Conservation (phyloP, 805 yeast genomes). For the Candida dajiaensis region DNA sequence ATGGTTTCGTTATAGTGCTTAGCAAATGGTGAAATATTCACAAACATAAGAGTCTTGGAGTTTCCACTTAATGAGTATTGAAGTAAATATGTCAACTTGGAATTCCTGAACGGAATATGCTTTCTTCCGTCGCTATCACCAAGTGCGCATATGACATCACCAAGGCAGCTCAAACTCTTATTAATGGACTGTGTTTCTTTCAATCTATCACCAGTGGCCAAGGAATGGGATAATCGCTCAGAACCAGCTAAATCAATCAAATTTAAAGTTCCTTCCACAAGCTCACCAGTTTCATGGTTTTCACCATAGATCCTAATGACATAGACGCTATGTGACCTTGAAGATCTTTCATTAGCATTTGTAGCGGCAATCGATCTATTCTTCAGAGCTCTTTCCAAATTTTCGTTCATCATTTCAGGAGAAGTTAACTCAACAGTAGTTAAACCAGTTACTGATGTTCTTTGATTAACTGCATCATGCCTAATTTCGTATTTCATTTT, state of each 20-base stretch:
- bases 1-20: slow-evolving; percentile 69
- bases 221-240: slow-evolving; percentile 72
- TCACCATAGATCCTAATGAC: slow-evolving; percentile 54
- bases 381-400: slow-evolving; percentile 49
- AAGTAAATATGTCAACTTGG: slow-evolving; percentile 81
- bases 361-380: slow-evolving; percentile 81
- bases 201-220: slow-evolving; percentile 72
- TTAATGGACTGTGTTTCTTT: slow-evolving; percentile 87
- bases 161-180: slow-evolving; percentile 79
- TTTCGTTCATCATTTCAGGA: slow-evolving; percentile 40
- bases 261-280: slow-evolving; percentile 58
- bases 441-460: slow-evolving; percentile 58
- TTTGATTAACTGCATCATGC: slow-evolving; percentile 51
- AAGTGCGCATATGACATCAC: slow-evolving; percentile 80
- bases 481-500: slow-evolving; percentile 56
- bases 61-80: slow-evolving; percentile 81
- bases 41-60: slow-evolving; percentile 91
- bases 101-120: slow-evolving; percentile 92
- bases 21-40: slow-evolving; percentile 67
- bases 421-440: slow-evolving; percentile 41
- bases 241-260: slow-evolving; percentile 93
- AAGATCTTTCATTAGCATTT: slow-evolving; percentile 72
- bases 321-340: slow-evolving; percentile 87
- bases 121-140: slow-evolving; percentile 36
- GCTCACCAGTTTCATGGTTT: slow-evolving; percentile 43